Evolutionary conservation across 108 stramenopile genomes (phyloP), one percentile per base, ranked within the genome.

Genomic region (Nitzschia sp.): DNA sequence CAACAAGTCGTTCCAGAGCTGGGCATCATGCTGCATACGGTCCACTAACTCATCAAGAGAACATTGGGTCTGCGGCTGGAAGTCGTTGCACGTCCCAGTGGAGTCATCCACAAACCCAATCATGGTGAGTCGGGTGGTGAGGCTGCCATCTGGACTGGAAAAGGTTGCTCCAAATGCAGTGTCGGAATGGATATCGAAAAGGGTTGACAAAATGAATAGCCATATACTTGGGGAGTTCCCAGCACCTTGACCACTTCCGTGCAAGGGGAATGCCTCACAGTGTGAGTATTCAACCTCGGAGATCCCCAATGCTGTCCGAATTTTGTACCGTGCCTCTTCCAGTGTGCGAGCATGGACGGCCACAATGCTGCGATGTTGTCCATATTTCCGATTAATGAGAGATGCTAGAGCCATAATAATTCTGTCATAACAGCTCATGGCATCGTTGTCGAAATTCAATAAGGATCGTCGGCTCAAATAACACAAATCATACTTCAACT

Each of bases 191-290:
- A 27, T 15, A 49, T 65, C 64, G 46, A 65, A 65, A 1, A 65
- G 19, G 1, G 26, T 5, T 2, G 3, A 29, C 23, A 23, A 47
- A 65, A 46, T 65, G 3, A 65, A 48, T 27, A 27, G 18, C 64
- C 46, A 65, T 48, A 25, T 65, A 1, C 38, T 42, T 11, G 38
- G 38, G 8, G 38, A 42, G 38, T 42, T 42, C 11, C 38, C 47
- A 8, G 46, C 48, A 3, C 64, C 64, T 48, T 65, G 64, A 1
- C 64, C 46, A 25, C 46, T 24, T 1, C 64, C 64, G 15, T 48
- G 36, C 19, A 65, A 26, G 3, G 64, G 64, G 46, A 48, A 26
- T 2, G 2, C 46, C 2, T 48, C 46, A 2, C 28, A 26, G 38
- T 42, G 46, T 65, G 64, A 48, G 4, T 9, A 28, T 65, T 28